These are phyloP conservation scores for Calonectria pteridis DNA, from an alignment of 2,329 filamentous ascomycete species.

Conservation along the genomic window DNA sequence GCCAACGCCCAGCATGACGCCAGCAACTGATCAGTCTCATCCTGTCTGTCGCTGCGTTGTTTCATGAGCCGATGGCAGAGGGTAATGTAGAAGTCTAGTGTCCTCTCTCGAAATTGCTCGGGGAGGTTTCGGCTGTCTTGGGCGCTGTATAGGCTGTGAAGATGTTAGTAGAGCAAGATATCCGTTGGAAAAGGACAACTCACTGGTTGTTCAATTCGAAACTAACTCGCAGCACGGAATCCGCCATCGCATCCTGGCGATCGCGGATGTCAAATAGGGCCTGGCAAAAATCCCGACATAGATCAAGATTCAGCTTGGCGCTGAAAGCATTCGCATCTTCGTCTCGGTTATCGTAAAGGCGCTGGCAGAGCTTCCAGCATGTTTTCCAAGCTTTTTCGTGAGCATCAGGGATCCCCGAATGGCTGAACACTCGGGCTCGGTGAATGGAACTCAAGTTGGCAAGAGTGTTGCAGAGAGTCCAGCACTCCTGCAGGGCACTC, in stretches of 20 bases:
- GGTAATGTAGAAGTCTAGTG: slow-evolving; percentile 94
- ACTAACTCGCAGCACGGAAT: slow-evolving; percentile 90
- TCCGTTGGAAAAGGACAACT: slow-evolving; percentile 42
- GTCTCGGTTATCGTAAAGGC: slow-evolving; percentile 85
- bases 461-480: slow-evolving; percentile 93
- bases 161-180: slow-evolving; percentile 41
- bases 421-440: slow-evolving; percentile 82
- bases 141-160: slow-evolving; percentile 81
- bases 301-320: slow-evolving; percentile 81
- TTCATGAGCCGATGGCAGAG: slow-evolving; percentile 97
- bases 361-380: slow-evolving; percentile 93
- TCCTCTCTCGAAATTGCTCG: slow-evolving; percentile 88
- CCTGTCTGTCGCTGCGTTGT: slow-evolving; percentile 81
- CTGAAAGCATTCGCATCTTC: slow-evolving; percentile 75
- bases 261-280: slow-evolving; percentile 88
- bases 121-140: slow-evolving; percentile 84
- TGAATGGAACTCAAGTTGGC: slow-evolving; percentile 88
- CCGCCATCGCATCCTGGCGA: slow-evolving; percentile 81
- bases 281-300: slow-evolving; percentile 94
- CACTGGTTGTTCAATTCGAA: slow-evolving; percentile 95
- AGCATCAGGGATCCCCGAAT: slow-evolving; percentile 78
- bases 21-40: slow-evolving; percentile 87
- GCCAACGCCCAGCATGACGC: slow-evolving; percentile 90
- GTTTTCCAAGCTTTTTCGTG: slow-evolving; percentile 93
- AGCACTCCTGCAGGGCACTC: slow-evolving; percentile 86